These are phyloP conservation scores for Phytomonas serpens DNA, from an alignment of 208 protist genomes.

Conservation along the genomic window DNA sequence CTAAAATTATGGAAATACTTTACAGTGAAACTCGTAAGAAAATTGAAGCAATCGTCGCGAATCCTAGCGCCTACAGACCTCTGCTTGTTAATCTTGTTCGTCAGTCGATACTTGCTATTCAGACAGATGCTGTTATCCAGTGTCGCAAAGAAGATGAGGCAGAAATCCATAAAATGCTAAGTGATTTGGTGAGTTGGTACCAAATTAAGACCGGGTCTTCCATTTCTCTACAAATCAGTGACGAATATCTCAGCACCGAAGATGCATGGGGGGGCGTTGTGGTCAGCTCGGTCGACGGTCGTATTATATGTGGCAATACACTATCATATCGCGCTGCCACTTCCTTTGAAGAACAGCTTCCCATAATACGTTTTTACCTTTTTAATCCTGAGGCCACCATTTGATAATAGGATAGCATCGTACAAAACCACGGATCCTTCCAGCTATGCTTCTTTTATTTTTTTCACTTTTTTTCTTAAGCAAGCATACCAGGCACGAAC, in stretches of 20 bases:
- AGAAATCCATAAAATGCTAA: slow-evolving; percentile 31
- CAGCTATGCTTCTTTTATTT: slow-evolving; percentile 12
- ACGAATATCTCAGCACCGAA: slow-evolving; percentile 50
- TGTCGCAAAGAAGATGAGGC: slow-evolving; percentile 67
- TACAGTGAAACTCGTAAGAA: slow-evolving; percentile 59
- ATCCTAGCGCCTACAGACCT: slow-evolving; percentile 51
- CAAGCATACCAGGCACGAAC: neutral
- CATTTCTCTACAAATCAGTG: slow-evolving; percentile 38
- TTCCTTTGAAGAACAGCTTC: slow-evolving; percentile 85
- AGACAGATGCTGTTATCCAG: slow-evolving; percentile 57
- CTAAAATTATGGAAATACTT: slow-evolving; percentile 68
- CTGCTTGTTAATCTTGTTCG: slow-evolving; percentile 58
- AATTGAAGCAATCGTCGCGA: slow-evolving; percentile 39
- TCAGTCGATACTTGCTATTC: slow-evolving; percentile 70
- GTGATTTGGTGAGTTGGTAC: slow-evolving; percentile 65
- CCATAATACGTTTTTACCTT: slow-evolving; percentile 80
- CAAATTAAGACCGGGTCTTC: slow-evolving; percentile 30
- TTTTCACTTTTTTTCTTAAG: slow-evolving; percentile 6
- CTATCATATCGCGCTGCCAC: slow-evolving; percentile 75
- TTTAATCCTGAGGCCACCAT: slow-evolving; percentile 59
- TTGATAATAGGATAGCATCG: slow-evolving; percentile 17
- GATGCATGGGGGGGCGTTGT: slow-evolving; percentile 79
- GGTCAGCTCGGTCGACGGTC: slow-evolving; percentile 53
- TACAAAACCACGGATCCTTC: neutral
- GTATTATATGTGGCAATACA: slow-evolving; percentile 87